Base-by-base conservation (phyloP, 768 basidiomycete species). In the Agaricus blazei region DNA sequence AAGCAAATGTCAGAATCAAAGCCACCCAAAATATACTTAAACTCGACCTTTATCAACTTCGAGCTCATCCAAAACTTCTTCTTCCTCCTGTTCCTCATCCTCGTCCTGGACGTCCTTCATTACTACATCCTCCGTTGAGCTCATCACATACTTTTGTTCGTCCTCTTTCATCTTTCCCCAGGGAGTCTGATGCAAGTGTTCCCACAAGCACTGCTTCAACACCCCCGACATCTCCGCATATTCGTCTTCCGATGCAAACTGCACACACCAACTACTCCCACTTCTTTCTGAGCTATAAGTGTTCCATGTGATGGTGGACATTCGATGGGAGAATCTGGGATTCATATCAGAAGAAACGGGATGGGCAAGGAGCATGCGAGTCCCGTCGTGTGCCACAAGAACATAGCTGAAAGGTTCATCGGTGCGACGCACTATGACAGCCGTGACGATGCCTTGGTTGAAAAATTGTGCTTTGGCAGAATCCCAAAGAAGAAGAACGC, bases 251-350 rank as follows among this genome's bases (percentile, higher is more conserved):
- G 72, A 68, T 3, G 65, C 60, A 63, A 97, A 94, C 55, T 83
- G 78, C 58, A 98, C 78, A 24, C 91, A 83, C 93, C 94, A 98
- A 52, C 92, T 90, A 62, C 77, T 81, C 59, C 83, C 79, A 24
- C 70, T 70, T 28, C 77, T 76, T 29, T 73, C 69, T n/a, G 76
- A 77, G 40, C 75, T 75, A 41, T 79, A 65, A 66, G 92, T 77
- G 60, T 94, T 96, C 90, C 97, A 98, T 29, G 94, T 95, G 63
- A 98, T 78, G 3, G 94, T 89, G 46, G 69, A 66, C 66, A 83
- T 78, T 55, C 78, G 80, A 31, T 69, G 68, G 5, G 85, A 79
- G 77, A 81, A 87, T 36, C 79, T 77, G 62, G 84, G 84, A 62
- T 89, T 92, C 83, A 90, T 86, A 38, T 87, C 79, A 4, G 81